phyloP scores from a whole-genome alignment of 257 asterid species.

The Solanum megistacrolobum region DNA sequence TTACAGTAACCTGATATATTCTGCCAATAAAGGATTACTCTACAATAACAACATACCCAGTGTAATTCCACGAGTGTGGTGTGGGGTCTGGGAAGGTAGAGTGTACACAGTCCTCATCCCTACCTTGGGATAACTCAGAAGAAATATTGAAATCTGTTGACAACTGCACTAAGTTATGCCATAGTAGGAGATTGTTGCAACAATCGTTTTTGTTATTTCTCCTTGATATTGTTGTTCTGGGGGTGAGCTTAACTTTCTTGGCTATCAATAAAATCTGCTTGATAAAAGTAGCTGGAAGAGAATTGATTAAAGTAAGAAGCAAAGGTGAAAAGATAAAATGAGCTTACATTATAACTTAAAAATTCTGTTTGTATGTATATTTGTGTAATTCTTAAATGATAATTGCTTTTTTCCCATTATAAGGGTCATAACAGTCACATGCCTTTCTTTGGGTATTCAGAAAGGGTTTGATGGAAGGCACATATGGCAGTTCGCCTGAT shows the following conservation, averaged over 20 bases:
- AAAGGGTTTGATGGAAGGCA: conserved; percentile 36
- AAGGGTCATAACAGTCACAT: conserved; percentile 1
- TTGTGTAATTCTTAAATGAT: background rate
- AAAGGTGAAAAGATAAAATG: background rate
- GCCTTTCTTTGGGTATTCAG: conserved; percentile 32
- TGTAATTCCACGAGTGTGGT: background rate
- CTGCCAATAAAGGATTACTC: background rate
- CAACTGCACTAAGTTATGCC: background rate
- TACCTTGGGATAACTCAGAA: background rate
- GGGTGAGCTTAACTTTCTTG: background rate
- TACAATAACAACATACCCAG: background rate
- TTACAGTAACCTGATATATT: background rate
- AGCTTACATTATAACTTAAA: background rate
- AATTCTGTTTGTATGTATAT: background rate
- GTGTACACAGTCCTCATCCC: background rate
- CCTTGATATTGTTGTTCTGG: background rate
- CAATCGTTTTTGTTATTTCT: background rate
- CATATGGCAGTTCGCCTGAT: conserved; percentile 31
- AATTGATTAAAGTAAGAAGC: background rate
- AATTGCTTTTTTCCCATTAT: background rate
- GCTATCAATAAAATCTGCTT: background rate
- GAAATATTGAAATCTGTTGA: background rate
- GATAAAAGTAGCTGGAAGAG: background rate
- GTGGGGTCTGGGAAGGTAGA: background rate
- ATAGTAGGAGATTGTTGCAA: background rate